Evolutionary conservation across 352 stramenopile species (phyloP).

Genomic region (Globisporangium recalcitrans): DNA sequence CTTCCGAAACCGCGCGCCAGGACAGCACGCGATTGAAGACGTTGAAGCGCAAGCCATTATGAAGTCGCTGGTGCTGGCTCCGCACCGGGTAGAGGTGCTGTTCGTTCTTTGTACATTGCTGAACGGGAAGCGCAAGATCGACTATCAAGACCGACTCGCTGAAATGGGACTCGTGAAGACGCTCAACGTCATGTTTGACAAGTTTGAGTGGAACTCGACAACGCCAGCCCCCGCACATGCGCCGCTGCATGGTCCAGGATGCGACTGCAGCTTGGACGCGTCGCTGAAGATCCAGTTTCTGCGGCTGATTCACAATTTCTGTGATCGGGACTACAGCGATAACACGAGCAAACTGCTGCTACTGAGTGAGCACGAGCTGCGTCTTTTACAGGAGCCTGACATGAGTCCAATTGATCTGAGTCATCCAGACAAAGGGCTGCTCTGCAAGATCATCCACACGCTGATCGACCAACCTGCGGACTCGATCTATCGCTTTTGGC

Average conservation of each 20-base stretch:
- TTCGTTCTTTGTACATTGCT: slow-evolving; percentile 95
- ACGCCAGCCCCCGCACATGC: slow-evolving; percentile 39
- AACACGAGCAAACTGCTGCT: slow-evolving; percentile 79
- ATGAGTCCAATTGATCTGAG: slow-evolving; percentile 49
- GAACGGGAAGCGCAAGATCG: slow-evolving; percentile 92
- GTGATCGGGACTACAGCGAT: slow-evolving; percentile 90
- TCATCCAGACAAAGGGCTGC: slow-evolving; percentile 74
- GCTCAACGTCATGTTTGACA: slow-evolving; percentile 92
- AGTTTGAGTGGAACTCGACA: slow-evolving; percentile 83
- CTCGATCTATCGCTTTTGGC: slow-evolving; percentile 95
- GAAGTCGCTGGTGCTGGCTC: slow-evolving; percentile 89
- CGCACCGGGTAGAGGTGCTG: slow-evolving; percentile 94
- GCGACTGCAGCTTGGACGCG: slow-evolving; percentile 93
- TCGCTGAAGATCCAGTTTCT: slow-evolving; percentile 95
- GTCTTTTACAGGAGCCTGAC: slow-evolving; percentile 42
- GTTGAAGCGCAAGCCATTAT: slow-evolving; percentile 83
- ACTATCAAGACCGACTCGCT: slow-evolving; percentile 87
- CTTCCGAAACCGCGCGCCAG: slow-evolving; percentile 51
- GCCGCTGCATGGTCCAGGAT: slow-evolving; percentile 75
- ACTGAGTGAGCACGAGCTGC: slow-evolving; percentile 61
- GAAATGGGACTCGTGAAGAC: slow-evolving; percentile 88
- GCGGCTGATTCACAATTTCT: slow-evolving; percentile 95
- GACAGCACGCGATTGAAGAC: slow-evolving; percentile 57
- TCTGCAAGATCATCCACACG: slow-evolving; percentile 89
- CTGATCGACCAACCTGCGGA: slow-evolving; percentile 89